Evolutionary conservation across 108 stramenopile species (phyloP).

Genomic region (Nitzschia sp.): DNA sequence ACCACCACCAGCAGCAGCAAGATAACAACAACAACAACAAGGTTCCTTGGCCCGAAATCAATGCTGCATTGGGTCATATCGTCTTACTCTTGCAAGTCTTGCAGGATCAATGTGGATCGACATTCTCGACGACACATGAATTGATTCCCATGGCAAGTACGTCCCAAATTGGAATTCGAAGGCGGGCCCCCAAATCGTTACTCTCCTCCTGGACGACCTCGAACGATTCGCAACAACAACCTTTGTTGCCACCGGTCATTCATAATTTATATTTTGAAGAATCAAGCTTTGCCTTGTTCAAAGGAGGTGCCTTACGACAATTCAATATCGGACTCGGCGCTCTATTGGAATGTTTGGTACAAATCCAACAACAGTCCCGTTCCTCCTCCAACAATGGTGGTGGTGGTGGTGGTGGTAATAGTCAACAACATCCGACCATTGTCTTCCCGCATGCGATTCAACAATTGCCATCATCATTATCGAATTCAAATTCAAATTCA

Average conservation of each 20-base stretch:
- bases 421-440: slow-evolving; percentile 68
- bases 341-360: slow-evolving; percentile 63
- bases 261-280: slow-evolving; percentile 50
- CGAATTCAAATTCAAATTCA: slow-evolving; percentile 11
- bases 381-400: too few relatives aligned
- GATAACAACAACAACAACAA: slow-evolving; percentile 1
- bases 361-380: slow-evolving; percentile 53
- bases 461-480: too few relatives aligned
- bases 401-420: too few relatives aligned
- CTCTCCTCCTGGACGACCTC: slow-evolving; percentile 5
- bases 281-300: slow-evolving; percentile 41
- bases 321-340: slow-evolving; percentile 73
- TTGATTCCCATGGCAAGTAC: slow-evolving; percentile 69
- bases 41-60: slow-evolving; percentile 83
- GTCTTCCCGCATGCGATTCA: slow-evolving; percentile 64
- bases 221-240: too few relatives aligned
- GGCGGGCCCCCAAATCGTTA: not conserved
- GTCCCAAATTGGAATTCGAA: slow-evolving; percentile 72
- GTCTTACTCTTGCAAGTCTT: slow-evolving; percentile 65
- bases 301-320: slow-evolving; percentile 48
- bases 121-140: slow-evolving; percentile 52
- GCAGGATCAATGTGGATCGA: slow-evolving; percentile 52
- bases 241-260: not conserved
- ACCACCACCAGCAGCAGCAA: not conserved
- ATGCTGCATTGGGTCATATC: slow-evolving; percentile 77